phyloP scores from a whole-genome alignment of 257 asterid genomes.

The Catharanthus roseus region DNA sequence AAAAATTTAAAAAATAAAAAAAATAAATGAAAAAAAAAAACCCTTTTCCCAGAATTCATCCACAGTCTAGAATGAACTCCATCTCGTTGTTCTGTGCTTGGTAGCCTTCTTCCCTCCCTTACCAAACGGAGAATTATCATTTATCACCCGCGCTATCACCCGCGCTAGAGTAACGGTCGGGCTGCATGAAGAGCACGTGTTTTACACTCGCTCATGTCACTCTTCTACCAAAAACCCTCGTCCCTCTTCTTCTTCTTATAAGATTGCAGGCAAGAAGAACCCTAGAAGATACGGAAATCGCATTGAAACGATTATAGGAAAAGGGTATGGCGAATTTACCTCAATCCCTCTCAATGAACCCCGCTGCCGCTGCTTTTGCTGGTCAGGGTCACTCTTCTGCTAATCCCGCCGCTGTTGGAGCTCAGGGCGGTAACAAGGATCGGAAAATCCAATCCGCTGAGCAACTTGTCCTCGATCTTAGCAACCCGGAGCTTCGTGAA shows the following conservation, averaged over 20 bases:
- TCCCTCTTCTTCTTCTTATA: neutral
- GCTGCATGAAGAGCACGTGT: conserved; percentile 2
- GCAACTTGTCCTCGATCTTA: conserved; percentile 85
- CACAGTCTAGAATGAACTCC: too few relatives aligned
- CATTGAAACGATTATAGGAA: neutral
- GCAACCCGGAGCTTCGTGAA: conserved; percentile 86
- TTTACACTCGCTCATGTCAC: neutral
- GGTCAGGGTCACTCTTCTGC: conserved; percentile 25
- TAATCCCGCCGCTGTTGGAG: conserved; percentile 18
- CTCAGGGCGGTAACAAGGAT: conserved; percentile 37
- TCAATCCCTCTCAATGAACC: conserved; percentile 33
- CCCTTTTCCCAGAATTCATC: too few relatives aligned
- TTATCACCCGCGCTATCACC: too few relatives aligned
- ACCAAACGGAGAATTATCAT: neutral
- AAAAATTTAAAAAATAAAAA: too few relatives aligned
- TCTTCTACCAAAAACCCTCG: neutral
- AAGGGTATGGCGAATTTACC: conserved; percentile 37
- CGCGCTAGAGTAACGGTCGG: neutral
- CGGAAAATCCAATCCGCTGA: conserved; percentile 73
- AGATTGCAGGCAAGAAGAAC: neutral
- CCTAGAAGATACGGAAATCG: too few relatives aligned
- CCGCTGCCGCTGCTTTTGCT: conserved; percentile 44
- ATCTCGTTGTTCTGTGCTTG: too few relatives aligned
- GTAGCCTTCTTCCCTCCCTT: too few relatives aligned
- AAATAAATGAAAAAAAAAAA: too few relatives aligned